These are phyloP conservation scores for Daldinia concentrica DNA, from an alignment of 495 filamentous ascomycete species.

Conservation along the genomic window DNA sequence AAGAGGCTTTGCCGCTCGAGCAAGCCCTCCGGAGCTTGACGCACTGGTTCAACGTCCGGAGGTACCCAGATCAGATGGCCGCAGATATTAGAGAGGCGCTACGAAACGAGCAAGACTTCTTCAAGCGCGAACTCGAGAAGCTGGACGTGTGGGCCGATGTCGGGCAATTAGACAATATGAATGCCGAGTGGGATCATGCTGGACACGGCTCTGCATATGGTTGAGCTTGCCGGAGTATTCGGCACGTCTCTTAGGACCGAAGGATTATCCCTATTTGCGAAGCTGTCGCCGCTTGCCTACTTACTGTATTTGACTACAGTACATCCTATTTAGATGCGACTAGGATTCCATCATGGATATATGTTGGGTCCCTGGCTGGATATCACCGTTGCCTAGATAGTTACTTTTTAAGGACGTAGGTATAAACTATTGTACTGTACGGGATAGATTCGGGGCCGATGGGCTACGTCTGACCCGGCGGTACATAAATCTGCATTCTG, in stretches of 20 bases:
- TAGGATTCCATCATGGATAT: conserved; percentile 1
- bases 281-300: not conserved
- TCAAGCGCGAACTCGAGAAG: conserved; percentile 85
- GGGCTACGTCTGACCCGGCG: not conserved
- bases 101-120: conserved; percentile 88
- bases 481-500: not conserved
- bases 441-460: not conserved
- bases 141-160: conserved; percentile 66
- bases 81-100: conserved; percentile 68
- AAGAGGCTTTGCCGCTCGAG: conserved; percentile 89
- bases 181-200: conserved; percentile 46
- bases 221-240: conserved; percentile 17
- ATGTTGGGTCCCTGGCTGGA: not conserved
- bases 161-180: conserved; percentile 46
- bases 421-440: not conserved
- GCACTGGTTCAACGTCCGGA: conserved; percentile 88
- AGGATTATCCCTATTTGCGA: not conserved
- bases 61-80: conserved; percentile 84
- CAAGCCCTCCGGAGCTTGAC: conserved; percentile 86
- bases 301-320: not conserved
- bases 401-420: not conserved
- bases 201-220: conserved; percentile 37
- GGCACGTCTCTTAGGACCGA: conserved; percentile 3
- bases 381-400: not conserved
- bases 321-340: not conserved